Evolutionary conservation across 2,329 filamentous ascomycete genomes (phyloP), one percentile per base, ranked within the genome.

Genomic region (Colletotrichum magnum): DNA sequence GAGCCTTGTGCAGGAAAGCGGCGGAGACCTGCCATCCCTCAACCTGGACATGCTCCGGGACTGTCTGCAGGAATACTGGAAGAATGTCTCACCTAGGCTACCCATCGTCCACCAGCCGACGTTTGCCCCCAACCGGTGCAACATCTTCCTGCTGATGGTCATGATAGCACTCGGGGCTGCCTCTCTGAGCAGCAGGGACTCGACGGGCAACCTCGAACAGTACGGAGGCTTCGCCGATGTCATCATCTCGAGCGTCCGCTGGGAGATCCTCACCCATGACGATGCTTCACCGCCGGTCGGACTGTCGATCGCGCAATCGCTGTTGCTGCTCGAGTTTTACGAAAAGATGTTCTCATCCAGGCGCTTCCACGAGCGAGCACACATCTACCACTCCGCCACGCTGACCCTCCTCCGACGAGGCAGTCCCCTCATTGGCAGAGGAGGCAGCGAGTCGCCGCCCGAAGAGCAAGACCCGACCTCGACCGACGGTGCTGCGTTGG

Each of bases 261-360:
- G 93, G 88, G 92, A 96, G 75, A 92, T 97, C 16, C 90, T 97
- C 72, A 93, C 92, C 74, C 90, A 94, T 69, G 89, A 91, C 10
- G 93, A 97, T 75, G 95, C 95, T 73, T 86, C 91, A 18, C 94
- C 95, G 0, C 94, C 94, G 0, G 94, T 94, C 0, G 93, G 93
- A 73, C 82, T 98, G 2, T 97, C 94, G 93, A 91, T 96, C 1
- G 95, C 96, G 72, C 94, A 97, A 77, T 91, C 94, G 0, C 82
- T 97, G 52, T 81, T 98, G 2, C 84, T 97, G 4, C 83, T 98
- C 2, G 95, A 98, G 77, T 89, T 95, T 5, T 97, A 95, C 75
- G 94, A 98, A 81, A 98, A 97, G 85, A 92, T 97, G 88, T 96
- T 93, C 78, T 94, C 93, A 2, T 94, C 93, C 0, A 87, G 94